These are phyloP conservation scores for Piper betle DNA, from an alignment of 164 flowering plant species.

Conservation along the genomic window DNA sequence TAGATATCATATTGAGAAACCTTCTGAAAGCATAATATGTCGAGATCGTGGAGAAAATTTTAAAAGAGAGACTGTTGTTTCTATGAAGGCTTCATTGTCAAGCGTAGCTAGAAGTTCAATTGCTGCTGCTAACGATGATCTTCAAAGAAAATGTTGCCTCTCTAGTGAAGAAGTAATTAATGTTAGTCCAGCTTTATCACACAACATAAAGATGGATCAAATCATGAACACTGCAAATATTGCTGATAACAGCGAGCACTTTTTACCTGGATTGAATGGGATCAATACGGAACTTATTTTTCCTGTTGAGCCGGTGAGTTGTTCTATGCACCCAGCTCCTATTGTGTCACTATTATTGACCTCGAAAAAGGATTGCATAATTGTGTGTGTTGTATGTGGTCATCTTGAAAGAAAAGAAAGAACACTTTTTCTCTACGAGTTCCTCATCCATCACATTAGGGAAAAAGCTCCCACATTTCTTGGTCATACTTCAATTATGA, in stretches of 20 bases:
- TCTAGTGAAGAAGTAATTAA: neutral
- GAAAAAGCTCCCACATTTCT: constrained; percentile 54
- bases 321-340: constrained; percentile 58
- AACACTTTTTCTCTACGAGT: constrained; percentile 53
- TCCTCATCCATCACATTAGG: constrained; percentile 21
- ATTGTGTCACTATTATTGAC: constrained; percentile 40
- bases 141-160: constrained; percentile 5
- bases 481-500: constrained; percentile 41
- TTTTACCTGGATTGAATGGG: too few relatives aligned
- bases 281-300: neutral
- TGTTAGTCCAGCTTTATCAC: too few relatives aligned
- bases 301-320: constrained; percentile 42
- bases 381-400: constrained; percentile 63
- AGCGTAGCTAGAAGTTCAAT: constrained; percentile 6
- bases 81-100: constrained; percentile 6
- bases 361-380: constrained; percentile 23
- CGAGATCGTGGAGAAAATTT: constrained; percentile 16
- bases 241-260: too few relatives aligned
- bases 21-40: constrained; percentile 38
- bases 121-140: constrained; percentile 6
- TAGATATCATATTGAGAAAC: constrained; percentile 11
- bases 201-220: too few relatives aligned
- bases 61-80: constrained; percentile 13
- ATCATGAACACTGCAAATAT: too few relatives aligned
- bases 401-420: constrained; percentile 21